Evolutionary conservation across 1,139 yeast species (phyloP).

Genomic region (Taiozyma sp.): DNA sequence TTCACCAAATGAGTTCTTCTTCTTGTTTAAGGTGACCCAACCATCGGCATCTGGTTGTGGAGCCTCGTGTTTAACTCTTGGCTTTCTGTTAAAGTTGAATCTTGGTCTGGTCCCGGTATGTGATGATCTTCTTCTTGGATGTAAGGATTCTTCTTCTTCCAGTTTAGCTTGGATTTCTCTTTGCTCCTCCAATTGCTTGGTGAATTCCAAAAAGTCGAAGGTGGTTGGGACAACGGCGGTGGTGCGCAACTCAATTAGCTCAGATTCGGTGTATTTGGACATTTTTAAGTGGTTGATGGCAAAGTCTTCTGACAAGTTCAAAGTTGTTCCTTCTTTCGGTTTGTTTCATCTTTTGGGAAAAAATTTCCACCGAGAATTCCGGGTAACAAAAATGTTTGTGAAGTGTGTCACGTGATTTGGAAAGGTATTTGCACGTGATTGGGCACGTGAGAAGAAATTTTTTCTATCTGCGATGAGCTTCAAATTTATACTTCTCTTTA

Average conservation of each 20-base stretch:
- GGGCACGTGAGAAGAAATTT: not conserved
- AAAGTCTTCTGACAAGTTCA: not conserved
- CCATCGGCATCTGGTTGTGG: conserved; percentile 65
- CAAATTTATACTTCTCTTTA: not conserved
- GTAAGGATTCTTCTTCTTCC: conserved; percentile 27
- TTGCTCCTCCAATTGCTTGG: conserved; percentile 60
- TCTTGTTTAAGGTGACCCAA: conserved; percentile 64
- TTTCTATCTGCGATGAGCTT: conserved; percentile 2
- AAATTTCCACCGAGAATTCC: not conserved
- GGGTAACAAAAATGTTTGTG: not conserved
- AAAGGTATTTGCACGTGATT: not conserved
- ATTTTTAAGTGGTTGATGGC: conserved; percentile 21
- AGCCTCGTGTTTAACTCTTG: conserved; percentile 30
- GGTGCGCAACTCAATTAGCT: conserved; percentile 51
- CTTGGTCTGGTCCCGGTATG: conserved; percentile 46
- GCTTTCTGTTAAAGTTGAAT: conserved; percentile 50
- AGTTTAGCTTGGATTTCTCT: conserved; percentile 33
- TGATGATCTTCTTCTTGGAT: conserved; percentile 52
- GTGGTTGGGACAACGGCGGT: conserved; percentile 56
- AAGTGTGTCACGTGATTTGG: not conserved
- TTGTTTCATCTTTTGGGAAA: not conserved
- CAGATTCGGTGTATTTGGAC: conserved; percentile 68
- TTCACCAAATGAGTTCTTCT: conserved; percentile 39
- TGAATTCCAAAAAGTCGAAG: conserved; percentile 59
- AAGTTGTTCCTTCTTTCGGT: not conserved